A percentile compares a stretch with the other conserved stretches of the same genome.
Conservation (phyloP, 495 filamentous ascomycete species). For the Friedmanniomyces endolithicus region DNA sequence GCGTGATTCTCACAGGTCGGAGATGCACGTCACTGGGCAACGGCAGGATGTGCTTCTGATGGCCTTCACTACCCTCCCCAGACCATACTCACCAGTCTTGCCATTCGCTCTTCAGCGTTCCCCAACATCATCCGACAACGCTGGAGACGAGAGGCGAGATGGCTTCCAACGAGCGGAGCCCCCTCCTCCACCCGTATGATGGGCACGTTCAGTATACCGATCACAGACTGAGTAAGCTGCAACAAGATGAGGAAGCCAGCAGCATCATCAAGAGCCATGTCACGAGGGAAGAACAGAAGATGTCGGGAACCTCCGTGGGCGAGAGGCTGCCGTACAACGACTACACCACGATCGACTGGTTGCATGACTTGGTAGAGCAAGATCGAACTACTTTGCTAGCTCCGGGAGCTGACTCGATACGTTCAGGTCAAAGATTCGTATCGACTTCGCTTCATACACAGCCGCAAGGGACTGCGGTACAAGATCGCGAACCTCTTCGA, state of each 20-base stretch:
- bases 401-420: too few relatives aligned
- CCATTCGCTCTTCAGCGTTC: constrained; percentile 7
- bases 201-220: not conserved
- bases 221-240: constrained; percentile 6
- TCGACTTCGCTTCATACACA: constrained; percentile 34
- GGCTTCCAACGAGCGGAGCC: constrained; percentile 8
- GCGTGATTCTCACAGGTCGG: not conserved
- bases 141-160: constrained; percentile 7
- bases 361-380: constrained; percentile 41
- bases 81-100: not conserved
- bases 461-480: constrained; percentile 31
- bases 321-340: constrained; percentile 47
- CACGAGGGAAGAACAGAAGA: constrained; percentile 9
- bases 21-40: constrained; percentile 1
- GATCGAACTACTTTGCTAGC: too few relatives aligned
- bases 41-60: not conserved
- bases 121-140: not conserved
- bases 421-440: constrained; percentile 45
- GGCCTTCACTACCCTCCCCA: not conserved
- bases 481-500: constrained; percentile 30
- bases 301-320: constrained; percentile 28
- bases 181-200: not conserved
- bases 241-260: constrained; percentile 17
- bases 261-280: constrained; percentile 17
- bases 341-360: constrained; percentile 48